Conservation (phyloP, 306 rosid genomes). For the Cotoneaster glaucophyllus region DNA sequence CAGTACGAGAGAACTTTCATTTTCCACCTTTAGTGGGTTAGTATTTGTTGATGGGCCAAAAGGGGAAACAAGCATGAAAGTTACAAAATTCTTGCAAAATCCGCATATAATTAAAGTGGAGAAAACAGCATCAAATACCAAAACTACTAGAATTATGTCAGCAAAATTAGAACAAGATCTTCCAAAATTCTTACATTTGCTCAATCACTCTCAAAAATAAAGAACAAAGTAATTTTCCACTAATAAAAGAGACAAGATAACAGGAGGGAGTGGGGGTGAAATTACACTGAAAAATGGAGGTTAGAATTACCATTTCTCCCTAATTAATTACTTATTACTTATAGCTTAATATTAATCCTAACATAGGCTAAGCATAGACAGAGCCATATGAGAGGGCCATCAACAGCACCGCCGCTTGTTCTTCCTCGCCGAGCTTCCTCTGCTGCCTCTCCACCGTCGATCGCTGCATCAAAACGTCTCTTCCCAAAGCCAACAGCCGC, state of each 20-base stretch:
- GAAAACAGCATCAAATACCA: not conserved
- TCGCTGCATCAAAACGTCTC: constrained; percentile 78
- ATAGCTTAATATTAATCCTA: not conserved
- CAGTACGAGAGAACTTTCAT: not conserved
- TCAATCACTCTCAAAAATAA: constrained; percentile 18
- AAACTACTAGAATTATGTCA: constrained; percentile 5
- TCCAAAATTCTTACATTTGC: constrained; percentile 48
- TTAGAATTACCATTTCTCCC: constrained; percentile 21
- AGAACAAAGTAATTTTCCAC: constrained; percentile 24
- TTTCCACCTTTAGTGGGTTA: not conserved
- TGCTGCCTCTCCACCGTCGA: constrained; percentile 59
- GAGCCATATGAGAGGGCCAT: constrained; percentile 95
- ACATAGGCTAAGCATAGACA: constrained; percentile 48
- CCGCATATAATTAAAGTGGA: not conserved
- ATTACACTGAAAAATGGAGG: constrained; percentile 32
- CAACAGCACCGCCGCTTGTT: constrained; percentile 81
- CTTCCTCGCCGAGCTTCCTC: constrained; percentile 79
- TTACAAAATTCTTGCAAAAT: not conserved
- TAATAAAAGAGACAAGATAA: constrained; percentile 5
- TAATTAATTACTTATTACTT: constrained; percentile 7
- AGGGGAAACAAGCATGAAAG: not conserved
- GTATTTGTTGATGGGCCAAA: not conserved
- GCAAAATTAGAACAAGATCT: constrained; percentile 42
- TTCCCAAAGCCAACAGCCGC: constrained; percentile 53
- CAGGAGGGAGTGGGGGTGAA: not conserved